Conservation (phyloP, 2,329 filamentous ascomycete species). For the Thermoascus crustaceus region DNA sequence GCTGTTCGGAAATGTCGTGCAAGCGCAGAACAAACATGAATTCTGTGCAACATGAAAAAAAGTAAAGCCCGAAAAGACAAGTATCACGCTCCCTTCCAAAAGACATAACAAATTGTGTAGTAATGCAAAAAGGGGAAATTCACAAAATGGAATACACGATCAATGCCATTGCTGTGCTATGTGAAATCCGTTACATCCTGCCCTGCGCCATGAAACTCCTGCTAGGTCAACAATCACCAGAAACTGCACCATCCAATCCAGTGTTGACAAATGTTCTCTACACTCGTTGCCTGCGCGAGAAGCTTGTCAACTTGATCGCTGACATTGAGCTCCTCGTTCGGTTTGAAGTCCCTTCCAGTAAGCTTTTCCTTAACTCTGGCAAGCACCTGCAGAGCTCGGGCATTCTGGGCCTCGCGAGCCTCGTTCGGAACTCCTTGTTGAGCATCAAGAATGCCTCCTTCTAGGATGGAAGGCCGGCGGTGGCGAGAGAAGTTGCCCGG, state of each 20-base stretch:
- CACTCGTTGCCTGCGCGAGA: constrained; percentile 87
- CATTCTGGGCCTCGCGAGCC: constrained; percentile 75
- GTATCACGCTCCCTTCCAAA: too few species aligned
- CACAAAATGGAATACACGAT: too few species aligned
- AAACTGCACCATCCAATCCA: constrained; percentile 99
- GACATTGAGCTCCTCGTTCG: constrained; percentile 72
- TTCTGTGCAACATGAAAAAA: too few species aligned
- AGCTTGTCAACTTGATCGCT: constrained; percentile 88
- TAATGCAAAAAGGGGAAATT: too few species aligned
- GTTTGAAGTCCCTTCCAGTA: constrained; percentile 86
- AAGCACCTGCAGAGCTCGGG: constrained; percentile 82
- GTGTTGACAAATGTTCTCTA: constrained; percentile 97
- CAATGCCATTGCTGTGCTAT: too few species aligned
- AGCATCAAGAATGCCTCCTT: constrained; percentile 41
- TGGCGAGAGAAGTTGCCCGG: constrained; percentile 60
- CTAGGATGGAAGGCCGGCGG: constrained; percentile 62
- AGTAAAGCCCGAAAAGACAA: too few species aligned
- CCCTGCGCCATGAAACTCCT: constrained; percentile 19
- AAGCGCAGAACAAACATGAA: too few species aligned
- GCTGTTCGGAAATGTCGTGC: too few species aligned
- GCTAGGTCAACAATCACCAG: constrained; percentile 54
- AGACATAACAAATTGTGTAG: constrained; percentile 2
- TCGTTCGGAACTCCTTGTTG: constrained; percentile 35
- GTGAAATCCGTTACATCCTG: constrained; percentile 18
- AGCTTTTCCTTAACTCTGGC: constrained; percentile 91